These are phyloP conservation scores for Syncephalis fuscata DNA, from an alignment of 371 early-diverging fungal genomes.

Conservation along the genomic window DNA sequence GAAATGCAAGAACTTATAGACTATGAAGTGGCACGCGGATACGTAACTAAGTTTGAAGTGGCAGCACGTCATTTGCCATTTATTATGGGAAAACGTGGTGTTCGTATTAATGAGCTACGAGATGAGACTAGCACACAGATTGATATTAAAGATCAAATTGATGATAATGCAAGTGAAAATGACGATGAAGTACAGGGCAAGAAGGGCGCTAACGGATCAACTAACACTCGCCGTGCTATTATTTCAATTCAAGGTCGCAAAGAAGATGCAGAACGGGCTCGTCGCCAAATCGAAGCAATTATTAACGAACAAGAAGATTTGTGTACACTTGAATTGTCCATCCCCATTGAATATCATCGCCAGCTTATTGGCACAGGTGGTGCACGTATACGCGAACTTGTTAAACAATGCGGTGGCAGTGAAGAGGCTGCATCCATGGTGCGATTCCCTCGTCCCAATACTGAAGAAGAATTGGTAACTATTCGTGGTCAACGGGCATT, in stretches of 20 bases:
- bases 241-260: constrained; percentile 41
- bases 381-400: constrained; percentile 40
- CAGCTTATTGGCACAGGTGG: constrained; percentile 65
- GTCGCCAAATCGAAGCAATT: constrained; percentile 26
- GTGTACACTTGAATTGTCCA: constrained; percentile 22
- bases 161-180: too few species aligned
- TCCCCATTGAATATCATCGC: constrained; percentile 50
- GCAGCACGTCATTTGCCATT: constrained; percentile 40
- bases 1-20: constrained; percentile 61
- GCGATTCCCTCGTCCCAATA: constrained; percentile 22
- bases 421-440: constrained; percentile 23
- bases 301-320: constrained; percentile 28
- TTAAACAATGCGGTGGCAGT: constrained; percentile 39
- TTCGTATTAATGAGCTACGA: constrained; percentile 42
- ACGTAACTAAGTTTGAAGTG: constrained; percentile 26
- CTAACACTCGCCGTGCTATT: constrained; percentile 12
- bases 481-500: constrained; percentile 31
- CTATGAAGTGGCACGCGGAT: constrained; percentile 51
- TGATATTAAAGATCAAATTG: constrained; percentile 27
- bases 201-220: constrained; percentile 7
- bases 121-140: constrained; percentile 41
- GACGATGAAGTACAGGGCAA: too few species aligned
- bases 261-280: constrained; percentile 25
- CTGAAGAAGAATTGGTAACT: constrained; percentile 19
- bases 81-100: constrained; percentile 53